Conservation (phyloP, 139 green algal species). For the Nannochloris sp. region DNA sequence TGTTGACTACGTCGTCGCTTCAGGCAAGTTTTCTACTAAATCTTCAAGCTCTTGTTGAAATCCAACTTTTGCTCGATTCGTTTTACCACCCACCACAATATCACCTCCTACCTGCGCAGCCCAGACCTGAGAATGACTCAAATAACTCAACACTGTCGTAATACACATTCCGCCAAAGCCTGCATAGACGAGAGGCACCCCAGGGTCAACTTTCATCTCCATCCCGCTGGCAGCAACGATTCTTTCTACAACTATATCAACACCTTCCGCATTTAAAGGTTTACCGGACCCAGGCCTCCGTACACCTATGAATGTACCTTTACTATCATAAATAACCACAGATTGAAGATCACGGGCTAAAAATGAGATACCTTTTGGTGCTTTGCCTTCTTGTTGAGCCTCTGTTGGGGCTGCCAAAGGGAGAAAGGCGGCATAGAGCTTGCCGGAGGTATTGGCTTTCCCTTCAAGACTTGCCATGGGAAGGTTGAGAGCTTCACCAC, state of each 20-base stretch:
- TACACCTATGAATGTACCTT: constrained; percentile 91
- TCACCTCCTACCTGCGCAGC: constrained; percentile 50
- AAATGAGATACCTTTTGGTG: constrained; percentile 63
- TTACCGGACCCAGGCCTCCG: constrained; percentile 74
- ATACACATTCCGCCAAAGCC: constrained; percentile 88
- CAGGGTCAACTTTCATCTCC: constrained; percentile 91
- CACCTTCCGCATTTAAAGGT: constrained; percentile 77
- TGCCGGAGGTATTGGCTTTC: constrained; percentile 24
- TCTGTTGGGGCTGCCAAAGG: constrained; percentile 27
- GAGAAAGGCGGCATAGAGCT: constrained; percentile 76
- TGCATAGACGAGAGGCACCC: constrained; percentile 92
- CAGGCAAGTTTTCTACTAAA: constrained; percentile 65
- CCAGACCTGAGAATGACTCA: constrained; percentile 92
- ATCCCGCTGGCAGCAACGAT: constrained; percentile 73
- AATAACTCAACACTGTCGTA: constrained; percentile 87
- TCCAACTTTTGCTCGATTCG: constrained; percentile 72
- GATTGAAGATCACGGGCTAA: constrained; percentile 82
- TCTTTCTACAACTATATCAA: constrained; percentile 71
- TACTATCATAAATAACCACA: constrained; percentile 81
- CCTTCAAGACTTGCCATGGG: constrained; percentile 79
- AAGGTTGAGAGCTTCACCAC: constrained; percentile 49
- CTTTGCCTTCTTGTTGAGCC: constrained; percentile 9
- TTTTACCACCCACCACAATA: constrained; percentile 69
- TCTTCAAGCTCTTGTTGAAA: constrained; percentile 78
- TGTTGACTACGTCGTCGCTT: constrained; percentile 27